Evolutionary conservation across 2,329 filamentous ascomycete genomes (phyloP), one percentile per base, ranked within the genome.

Genomic region (Hypoxylon sp.): DNA sequence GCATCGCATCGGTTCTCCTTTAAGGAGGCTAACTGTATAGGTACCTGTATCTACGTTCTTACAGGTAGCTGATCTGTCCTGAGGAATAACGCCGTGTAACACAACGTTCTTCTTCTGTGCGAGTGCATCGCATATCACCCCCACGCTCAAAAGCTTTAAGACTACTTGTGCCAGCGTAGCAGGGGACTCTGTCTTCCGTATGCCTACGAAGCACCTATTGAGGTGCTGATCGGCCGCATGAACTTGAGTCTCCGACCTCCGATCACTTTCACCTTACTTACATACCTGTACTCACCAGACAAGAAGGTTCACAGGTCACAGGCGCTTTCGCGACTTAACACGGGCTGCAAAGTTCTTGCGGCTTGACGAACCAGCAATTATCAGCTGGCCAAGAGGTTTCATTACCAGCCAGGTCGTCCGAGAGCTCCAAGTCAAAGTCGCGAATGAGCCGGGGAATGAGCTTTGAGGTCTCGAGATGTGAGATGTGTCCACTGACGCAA

Each of bases 401-500:
- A 3, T 34, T 25, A 5, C 25, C 19, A 12, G 12, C 32, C 29
- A 21, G 16, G 23, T 23, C 16, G 7, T 8, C 52, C 9, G 25
- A 30, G 47, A 74, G 67, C 29, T 68, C 65, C 37, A 72, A 70
- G 37, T 72, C 70, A 37, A 72, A 73, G 11, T 69, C 55, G 11
- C 45, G 57, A 21, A 73, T 47, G 2, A 74, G 46, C 19, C 73
- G 72, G 2, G 78, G 78, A 12, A 80, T 71, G 19, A 78, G 43
- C 59, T 80, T 80, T n/a, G 65, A 72, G 52, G 80, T 78, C 72
- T 80, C 78, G 12, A 80, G 65, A 55, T 78, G 71, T 30, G 75
- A 75, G 25, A 80, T 75, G 50, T 81, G 76, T 50, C 75, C 77
- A 2, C 79, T 78, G 51, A 80, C 71, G 63, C 78, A 80, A 1